Evolutionary conservation across 306 rosid species (phyloP).

Genomic region (Phaseolus lunatus): DNA sequence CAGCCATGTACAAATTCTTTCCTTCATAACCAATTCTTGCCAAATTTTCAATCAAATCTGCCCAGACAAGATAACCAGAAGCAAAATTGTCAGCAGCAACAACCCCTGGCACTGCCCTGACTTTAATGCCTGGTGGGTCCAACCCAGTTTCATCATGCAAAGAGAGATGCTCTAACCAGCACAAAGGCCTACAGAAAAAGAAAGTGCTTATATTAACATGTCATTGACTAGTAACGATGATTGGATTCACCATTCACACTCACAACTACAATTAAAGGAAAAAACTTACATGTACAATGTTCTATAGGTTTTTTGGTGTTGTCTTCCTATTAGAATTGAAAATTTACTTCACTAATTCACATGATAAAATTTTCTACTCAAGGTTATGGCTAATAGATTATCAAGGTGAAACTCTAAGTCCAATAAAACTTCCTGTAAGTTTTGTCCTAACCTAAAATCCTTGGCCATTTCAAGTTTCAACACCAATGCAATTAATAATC

Average conservation of each 20-base stretch:
- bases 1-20: conserved; percentile 76
- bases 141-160: conserved; percentile 78
- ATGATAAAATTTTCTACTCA: background rate
- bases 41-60: conserved; percentile 73
- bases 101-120: conserved; percentile 74
- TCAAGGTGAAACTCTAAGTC: background rate
- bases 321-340: background rate
- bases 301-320: background rate
- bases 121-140: conserved; percentile 88
- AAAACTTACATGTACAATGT: background rate
- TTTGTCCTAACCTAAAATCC: background rate
- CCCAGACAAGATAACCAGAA: conserved; percentile 74
- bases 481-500: background rate
- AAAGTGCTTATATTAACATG: background rate
- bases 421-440: background rate
- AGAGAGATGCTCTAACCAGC: conserved; percentile 87
- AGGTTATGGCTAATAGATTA: background rate
- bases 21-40: conserved; percentile 87
- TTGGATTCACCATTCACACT: background rate
- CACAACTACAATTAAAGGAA: background rate
- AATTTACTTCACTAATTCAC: background rate
- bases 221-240: background rate
- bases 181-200: conserved; percentile 64
- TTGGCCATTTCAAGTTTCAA: conserved; percentile 11
- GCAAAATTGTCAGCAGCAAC: conserved; percentile 65